phyloP scores from a whole-genome alignment of 805 yeast species.

The Grigorovia humatica region DNA sequence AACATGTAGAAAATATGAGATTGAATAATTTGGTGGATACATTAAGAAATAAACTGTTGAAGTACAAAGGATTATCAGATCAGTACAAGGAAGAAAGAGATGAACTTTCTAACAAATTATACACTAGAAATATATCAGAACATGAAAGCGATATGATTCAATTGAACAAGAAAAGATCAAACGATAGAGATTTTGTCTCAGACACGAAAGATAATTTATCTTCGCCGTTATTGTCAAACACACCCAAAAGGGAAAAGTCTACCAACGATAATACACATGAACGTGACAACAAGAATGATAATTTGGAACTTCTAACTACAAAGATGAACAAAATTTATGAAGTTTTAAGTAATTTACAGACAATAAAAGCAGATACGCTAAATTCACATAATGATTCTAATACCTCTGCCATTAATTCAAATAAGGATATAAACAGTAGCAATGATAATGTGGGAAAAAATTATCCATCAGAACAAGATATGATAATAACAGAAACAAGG shows the following conservation, averaged over 20 bases:
- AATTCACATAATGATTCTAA: neutral
- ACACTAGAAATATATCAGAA: neutral
- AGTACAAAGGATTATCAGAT: slow-evolving; percentile 26
- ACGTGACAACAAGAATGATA: neutral
- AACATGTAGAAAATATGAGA: slow-evolving; percentile 15
- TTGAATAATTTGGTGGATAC: slow-evolving; percentile 27
- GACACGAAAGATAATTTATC: neutral
- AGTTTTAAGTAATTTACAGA: neutral
- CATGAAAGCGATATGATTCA: slow-evolving; percentile 12
- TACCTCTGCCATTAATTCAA: neutral
- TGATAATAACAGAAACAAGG: slow-evolving; percentile 26
- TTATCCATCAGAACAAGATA: slow-evolving; percentile 26
- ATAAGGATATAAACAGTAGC: neutral
- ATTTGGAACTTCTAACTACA: neutral
- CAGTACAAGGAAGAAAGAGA: slow-evolving; percentile 1
- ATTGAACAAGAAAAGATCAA: slow-evolving; percentile 15
- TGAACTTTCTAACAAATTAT: neutral
- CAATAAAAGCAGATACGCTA: neutral
- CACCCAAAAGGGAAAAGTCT: neutral
- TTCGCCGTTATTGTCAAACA: neutral
- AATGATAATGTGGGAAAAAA: neutral
- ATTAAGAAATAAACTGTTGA: slow-evolving; percentile 27
- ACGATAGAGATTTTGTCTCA: too few relatives aligned
- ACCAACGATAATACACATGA: too few relatives aligned
- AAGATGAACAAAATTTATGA: slow-evolving; percentile 1